phyloP scores from a whole-genome alignment of 2,329 filamentous ascomycete genomes.

The Monosporascus cannonballus region DNA sequence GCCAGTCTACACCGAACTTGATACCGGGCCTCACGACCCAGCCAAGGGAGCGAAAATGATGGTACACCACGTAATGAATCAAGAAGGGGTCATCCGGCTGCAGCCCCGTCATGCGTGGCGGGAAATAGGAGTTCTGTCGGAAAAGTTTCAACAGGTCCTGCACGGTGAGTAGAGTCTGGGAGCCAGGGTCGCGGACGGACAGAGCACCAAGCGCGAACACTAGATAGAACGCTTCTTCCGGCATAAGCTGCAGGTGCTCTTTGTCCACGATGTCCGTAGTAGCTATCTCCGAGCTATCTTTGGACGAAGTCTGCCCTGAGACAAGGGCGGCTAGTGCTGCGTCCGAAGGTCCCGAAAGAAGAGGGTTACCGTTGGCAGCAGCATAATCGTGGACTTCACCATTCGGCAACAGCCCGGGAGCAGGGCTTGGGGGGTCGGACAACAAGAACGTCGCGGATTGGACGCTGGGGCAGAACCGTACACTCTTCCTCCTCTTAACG shows the following conservation, averaged over 20 bases:
- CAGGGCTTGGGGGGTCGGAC: slow-evolving; percentile 46
- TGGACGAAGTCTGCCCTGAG: slow-evolving; percentile 3
- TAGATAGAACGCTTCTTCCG: slow-evolving; percentile 90
- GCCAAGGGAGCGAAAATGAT: slow-evolving; percentile 91
- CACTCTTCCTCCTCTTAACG: slow-evolving; percentile 52
- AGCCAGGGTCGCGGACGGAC: slow-evolving; percentile 48
- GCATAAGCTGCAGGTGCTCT: slow-evolving; percentile 88
- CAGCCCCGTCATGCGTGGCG: slow-evolving; percentile 45
- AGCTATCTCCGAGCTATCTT: not conserved
- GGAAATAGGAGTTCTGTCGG: slow-evolving; percentile 64
- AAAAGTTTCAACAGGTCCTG: slow-evolving; percentile 60
- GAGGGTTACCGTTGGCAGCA: slow-evolving; percentile 8
- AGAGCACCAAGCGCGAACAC: slow-evolving; percentile 74
- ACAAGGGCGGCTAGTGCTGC: slow-evolving; percentile 8
- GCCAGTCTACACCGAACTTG: slow-evolving; percentile 91
- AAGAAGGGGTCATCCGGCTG: slow-evolving; percentile 79
- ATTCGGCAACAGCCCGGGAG: slow-evolving; percentile 20
- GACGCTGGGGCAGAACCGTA: slow-evolving; percentile 63
- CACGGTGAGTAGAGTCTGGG: slow-evolving; percentile 40
- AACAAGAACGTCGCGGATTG: slow-evolving; percentile 56
- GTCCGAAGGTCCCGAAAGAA: slow-evolving; percentile 7
- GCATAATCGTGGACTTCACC: slow-evolving; percentile 11
- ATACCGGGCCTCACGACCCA: slow-evolving; percentile 91
- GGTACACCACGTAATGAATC: slow-evolving; percentile 82
- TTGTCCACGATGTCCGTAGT: slow-evolving; percentile 36